Base-by-base conservation (phyloP, 139 green algal species). In the Marvania coccoides region DNA sequence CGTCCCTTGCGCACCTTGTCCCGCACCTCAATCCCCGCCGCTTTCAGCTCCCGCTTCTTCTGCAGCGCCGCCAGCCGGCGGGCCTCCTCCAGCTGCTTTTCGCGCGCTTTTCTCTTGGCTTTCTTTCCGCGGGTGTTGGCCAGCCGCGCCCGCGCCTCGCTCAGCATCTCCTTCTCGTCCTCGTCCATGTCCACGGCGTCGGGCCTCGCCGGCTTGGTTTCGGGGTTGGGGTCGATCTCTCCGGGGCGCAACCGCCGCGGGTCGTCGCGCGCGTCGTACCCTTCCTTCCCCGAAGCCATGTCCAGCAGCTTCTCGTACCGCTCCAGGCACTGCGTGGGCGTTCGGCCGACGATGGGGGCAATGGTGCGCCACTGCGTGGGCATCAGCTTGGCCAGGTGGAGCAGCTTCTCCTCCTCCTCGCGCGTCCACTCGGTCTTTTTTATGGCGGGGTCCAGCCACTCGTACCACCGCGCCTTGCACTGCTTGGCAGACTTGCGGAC, bases 111-210 rank as follows among this genome's bases (percentile, higher is more conserved):
- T 39, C 95, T 82, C 85, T 99, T 99, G 34, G 95, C 95, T 72
- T 99, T 99, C 81, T 99, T 99, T 65, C 95, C 95, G 40, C 78
- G 78, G 30, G 95, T 99, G 81, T 99, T 99, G 13, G 95, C 95
- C 63, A 99, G 78, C 26, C 95, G 81, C 15, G 95, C 95, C 1
- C 95, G 74, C 2, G 95, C 95, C 74, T 99, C 95, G 35, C 80
- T 86, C 23, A 99, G 85, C 95, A 99, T 99, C 81, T 99, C 95
- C 77, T 97, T 98, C 76, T 99, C 95, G 34, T 99, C 95, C 70
- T 99, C 95, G 51, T 98, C 94, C 95, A 99, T 98, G 72, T 99
- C 95, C 24, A 98, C 86, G 0, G 94, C 85, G 38, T 98, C 94
- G 6, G 93, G 93, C 24, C 90, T 76, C 5, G 95, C 95, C 8